Evolutionary conservation across 441 rosid species (phyloP).

Genomic region (Brassica hybrid): DNA sequence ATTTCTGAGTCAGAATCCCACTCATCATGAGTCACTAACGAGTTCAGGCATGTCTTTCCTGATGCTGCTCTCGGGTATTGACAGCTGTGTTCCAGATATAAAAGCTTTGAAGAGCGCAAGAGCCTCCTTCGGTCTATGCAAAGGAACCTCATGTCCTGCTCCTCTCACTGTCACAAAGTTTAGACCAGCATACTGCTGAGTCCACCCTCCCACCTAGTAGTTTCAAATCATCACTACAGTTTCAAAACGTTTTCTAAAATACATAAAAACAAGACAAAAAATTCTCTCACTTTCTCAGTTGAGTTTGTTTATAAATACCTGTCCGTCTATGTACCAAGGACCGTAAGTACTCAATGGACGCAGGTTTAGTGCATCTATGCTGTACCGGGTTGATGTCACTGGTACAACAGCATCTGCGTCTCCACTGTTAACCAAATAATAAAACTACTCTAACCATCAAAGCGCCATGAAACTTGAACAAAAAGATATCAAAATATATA

Average conservation of each 20-base stretch:
- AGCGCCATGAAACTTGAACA: neutral
- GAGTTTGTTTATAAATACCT: constrained; percentile 51
- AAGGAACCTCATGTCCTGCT: constrained; percentile 94
- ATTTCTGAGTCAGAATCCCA: neutral
- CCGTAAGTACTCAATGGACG: constrained; percentile 65
- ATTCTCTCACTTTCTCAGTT: neutral
- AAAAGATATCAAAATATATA: neutral
- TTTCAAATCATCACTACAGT: constrained; percentile 6
- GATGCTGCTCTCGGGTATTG: constrained; percentile 35
- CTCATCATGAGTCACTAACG: constrained; percentile 34
- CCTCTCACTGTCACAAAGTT: constrained; percentile 83
- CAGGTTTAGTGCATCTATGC: constrained; percentile 80
- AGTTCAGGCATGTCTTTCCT: constrained; percentile 43
- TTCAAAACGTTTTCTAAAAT: neutral
- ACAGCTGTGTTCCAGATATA: constrained; percentile 73
- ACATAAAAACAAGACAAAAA: neutral
- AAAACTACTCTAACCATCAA: neutral
- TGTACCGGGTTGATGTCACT: constrained; percentile 85
- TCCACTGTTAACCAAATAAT: constrained; percentile 56
- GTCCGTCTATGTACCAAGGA: constrained; percentile 83
- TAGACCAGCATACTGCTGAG: constrained; percentile 80
- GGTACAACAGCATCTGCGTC: constrained; percentile 91
- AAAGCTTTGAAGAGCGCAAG: constrained; percentile 76
- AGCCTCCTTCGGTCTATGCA: constrained; percentile 81
- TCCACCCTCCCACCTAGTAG: constrained; percentile 95